Conservation (phyloP, 192 early-diverging fungal species). For the Coemansia umbellata region DNA sequence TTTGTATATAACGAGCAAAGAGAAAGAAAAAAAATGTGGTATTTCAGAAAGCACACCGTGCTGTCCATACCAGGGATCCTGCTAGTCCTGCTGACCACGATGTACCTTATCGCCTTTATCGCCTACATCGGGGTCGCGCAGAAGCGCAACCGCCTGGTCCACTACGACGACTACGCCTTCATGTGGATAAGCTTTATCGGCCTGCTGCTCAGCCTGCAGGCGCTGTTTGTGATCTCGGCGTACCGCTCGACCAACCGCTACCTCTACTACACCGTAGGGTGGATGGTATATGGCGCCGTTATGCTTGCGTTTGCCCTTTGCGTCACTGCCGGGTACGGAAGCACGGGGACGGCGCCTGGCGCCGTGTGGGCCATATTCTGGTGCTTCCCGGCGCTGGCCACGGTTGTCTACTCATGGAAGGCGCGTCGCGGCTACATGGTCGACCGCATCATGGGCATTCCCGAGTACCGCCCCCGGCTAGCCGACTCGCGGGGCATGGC, state of each 20-base stretch:
- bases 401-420: slow-evolving; percentile 37
- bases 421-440: slow-evolving; percentile 50
- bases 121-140: slow-evolving; percentile 39
- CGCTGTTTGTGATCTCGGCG: slow-evolving; percentile 49
- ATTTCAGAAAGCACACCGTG: slow-evolving; percentile 45
- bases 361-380: slow-evolving; percentile 41
- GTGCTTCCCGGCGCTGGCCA: slow-evolving; percentile 17
- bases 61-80: slow-evolving; percentile 43
- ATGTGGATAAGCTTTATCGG: slow-evolving; percentile 51
- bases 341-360: slow-evolving; percentile 8
- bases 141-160: slow-evolving; percentile 30
- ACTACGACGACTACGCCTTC: slow-evolving; percentile 35
- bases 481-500: slow-evolving; percentile 28
- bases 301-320: slow-evolving; percentile 32
- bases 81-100: slow-evolving; percentile 22
- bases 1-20: not conserved
- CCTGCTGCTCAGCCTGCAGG: slow-evolving; percentile 26
- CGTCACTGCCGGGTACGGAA: slow-evolving; percentile 36
- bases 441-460: slow-evolving; percentile 52
- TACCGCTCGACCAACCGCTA: slow-evolving; percentile 47
- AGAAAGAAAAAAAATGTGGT: slow-evolving; percentile 24
- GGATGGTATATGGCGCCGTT: slow-evolving; percentile 39
- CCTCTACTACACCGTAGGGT: slow-evolving; percentile 39
- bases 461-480: slow-evolving; percentile 40
- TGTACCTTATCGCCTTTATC: slow-evolving; percentile 40